These are phyloP conservation scores for Vaccinium corymbosum DNA, from an alignment of 148 eudicot species.

Conservation along the genomic window DNA sequence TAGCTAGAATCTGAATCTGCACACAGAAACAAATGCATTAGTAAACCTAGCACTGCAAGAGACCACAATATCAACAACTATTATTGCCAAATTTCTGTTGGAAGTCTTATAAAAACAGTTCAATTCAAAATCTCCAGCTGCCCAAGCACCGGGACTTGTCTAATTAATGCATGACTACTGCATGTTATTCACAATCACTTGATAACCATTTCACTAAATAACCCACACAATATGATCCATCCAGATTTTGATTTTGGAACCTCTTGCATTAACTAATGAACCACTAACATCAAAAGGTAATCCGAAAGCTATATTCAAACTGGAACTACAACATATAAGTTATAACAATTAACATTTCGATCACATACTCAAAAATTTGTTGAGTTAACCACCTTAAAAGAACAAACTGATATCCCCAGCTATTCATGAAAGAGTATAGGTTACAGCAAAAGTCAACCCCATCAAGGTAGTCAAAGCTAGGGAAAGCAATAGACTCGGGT, in stretches of 20 bases:
- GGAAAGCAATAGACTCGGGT: constrained; percentile 10
- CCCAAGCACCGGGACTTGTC: neutral
- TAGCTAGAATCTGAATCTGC: constrained; percentile 14
- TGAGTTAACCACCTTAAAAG: neutral
- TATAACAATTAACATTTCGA: neutral
- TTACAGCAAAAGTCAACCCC: constrained; percentile 9
- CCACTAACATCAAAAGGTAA: neutral
- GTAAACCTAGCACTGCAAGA: neutral
- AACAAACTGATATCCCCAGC: constrained; percentile 5
- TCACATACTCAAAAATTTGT: neutral
- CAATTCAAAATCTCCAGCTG: neutral
- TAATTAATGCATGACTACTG: neutral
- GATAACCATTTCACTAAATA: neutral
- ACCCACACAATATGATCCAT: neutral
- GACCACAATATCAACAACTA: neutral
- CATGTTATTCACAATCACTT: neutral
- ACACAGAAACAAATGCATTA: constrained; percentile 1
- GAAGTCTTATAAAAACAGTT: neutral
- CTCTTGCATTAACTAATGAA: neutral
- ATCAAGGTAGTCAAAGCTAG: constrained; percentile 11
- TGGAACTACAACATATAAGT: neutral
- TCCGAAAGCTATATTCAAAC: too few relatives aligned
- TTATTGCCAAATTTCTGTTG: neutral
- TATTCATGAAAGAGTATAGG: neutral
- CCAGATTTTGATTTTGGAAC: neutral